Evolutionary conservation across 129 eudicot species (phyloP).

Genomic region (Solidago caesia): DNA sequence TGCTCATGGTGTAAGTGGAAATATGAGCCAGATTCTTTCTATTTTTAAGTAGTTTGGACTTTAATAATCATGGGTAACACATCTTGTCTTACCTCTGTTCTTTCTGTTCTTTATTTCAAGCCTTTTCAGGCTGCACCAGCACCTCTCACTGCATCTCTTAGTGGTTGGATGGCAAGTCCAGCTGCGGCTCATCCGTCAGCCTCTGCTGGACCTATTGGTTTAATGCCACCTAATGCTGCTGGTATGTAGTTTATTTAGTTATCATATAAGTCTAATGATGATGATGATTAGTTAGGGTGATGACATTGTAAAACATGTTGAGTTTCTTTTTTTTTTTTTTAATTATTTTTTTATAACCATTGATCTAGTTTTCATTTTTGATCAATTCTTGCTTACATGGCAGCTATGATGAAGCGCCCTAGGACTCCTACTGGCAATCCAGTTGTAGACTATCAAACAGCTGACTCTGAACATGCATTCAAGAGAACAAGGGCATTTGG

Average conservation of each 20-base stretch:
- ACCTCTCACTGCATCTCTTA: constrained; percentile 55
- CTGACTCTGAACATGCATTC: constrained; percentile 65
- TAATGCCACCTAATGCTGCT: constrained; percentile 53
- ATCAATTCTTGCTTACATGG: constrained; percentile 20
- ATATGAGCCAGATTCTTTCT: neutral
- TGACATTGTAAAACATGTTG: neutral
- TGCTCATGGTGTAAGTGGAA: constrained; percentile 72
- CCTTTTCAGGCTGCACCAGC: constrained; percentile 70
- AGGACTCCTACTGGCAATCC: constrained; percentile 61
- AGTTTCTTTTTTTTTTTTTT: neutral
- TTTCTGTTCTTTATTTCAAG: constrained; percentile 35
- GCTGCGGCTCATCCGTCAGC: constrained; percentile 66
- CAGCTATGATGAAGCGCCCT: constrained; percentile 64
- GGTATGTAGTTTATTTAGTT: constrained; percentile 34
- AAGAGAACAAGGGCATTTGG: constrained; percentile 75
- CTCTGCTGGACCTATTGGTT: constrained; percentile 78
- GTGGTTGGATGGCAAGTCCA: constrained; percentile 81
- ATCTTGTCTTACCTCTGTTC: constrained; percentile 5
- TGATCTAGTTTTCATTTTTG: neutral
- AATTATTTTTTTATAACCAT: neutral
- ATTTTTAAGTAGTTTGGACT: constrained; percentile 17
- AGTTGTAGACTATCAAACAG: constrained; percentile 64
- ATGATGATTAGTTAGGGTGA: constrained; percentile 1
- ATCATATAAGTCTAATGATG: neutral
- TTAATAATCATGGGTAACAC: constrained; percentile 6